A percentile compares a stretch with the other conserved stretches of the same genome.
Evolutionary conservation across 176 grass and related monocot species (phyloP).

Genomic region (Carex littledalei): DNA sequence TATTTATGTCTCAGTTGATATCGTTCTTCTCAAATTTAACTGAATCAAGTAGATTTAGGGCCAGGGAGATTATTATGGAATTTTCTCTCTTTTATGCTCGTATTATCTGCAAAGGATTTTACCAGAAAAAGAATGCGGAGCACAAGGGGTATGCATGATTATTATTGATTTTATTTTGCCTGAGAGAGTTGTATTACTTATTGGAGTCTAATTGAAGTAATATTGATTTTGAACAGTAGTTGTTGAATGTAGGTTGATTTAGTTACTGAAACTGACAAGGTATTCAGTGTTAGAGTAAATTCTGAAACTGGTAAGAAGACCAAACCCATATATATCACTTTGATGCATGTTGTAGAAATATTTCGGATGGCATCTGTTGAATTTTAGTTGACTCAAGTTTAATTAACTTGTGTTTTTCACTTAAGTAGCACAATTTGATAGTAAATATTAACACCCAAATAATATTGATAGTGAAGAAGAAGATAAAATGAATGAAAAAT

Average conservation of each 20-base stretch:
- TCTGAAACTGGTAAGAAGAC: too few relatives aligned
- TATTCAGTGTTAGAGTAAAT: too few relatives aligned
- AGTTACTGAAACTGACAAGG: conserved; percentile 95
- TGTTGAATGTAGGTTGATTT: conserved; percentile 76
- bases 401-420: background rate
- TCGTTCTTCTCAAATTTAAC: background rate
- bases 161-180: background rate
- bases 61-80: background rate
- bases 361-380: background rate
- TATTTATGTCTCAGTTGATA: background rate
- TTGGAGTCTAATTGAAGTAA: background rate
- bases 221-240: background rate
- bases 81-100: too few relatives aligned
- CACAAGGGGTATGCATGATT: conserved; percentile 74
- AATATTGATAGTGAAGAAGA: background rate
- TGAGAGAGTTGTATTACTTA: background rate
- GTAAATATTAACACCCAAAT: background rate
- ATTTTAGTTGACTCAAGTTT: background rate
- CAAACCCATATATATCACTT: too few relatives aligned
- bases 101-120: conserved; percentile 26
- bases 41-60: background rate
- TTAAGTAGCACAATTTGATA: background rate
- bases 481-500: background rate
- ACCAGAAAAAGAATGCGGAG: conserved; percentile 82
- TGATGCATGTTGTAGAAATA: too few relatives aligned